A percentile compares a stretch with the other conserved stretches of the same genome.
Conservation (phyloP, 768 basidiomycete genomes). For the Hebeloma cylindrosporum region DNA sequence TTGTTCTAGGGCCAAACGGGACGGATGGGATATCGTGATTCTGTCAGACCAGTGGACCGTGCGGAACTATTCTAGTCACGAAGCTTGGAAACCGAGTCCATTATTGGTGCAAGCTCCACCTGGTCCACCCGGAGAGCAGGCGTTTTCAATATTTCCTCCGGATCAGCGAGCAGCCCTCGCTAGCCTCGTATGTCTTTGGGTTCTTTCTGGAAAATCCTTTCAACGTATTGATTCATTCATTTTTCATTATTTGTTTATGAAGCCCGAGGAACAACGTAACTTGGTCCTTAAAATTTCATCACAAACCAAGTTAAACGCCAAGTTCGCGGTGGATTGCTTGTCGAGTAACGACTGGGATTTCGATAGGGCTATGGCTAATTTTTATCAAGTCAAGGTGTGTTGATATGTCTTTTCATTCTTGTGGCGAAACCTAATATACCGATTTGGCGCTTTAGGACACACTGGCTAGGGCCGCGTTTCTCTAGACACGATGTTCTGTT, state of each 20-base stretch:
- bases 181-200: constrained; percentile 51
- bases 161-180: constrained; percentile 53
- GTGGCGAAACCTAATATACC: constrained; percentile 12
- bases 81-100: constrained; percentile 76
- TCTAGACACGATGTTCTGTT: constrained; percentile 30
- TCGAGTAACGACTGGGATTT: constrained; percentile 84
- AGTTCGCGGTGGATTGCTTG: constrained; percentile 83
- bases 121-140: constrained; percentile 10
- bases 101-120: constrained; percentile 63
- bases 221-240: not conserved
- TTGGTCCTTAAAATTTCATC: constrained; percentile 70
- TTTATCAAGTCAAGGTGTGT: constrained; percentile 83
- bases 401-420: constrained; percentile 4
- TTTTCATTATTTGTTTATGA: constrained; percentile 11
- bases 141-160: constrained; percentile 35
- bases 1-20: constrained; percentile 60
- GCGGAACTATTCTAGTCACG: constrained; percentile 79
- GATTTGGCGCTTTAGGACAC: constrained; percentile 36
- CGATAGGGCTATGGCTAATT: constrained; percentile 77
- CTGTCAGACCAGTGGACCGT: constrained; percentile 87
- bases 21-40: constrained; percentile 89
- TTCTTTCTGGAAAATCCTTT: constrained; percentile 5
- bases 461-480: constrained; percentile 54
- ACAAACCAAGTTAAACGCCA: constrained; percentile 75
- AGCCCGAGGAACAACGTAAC: constrained; percentile 72